Percentiles rank a stretch among this genome's conserved stretches.
These are phyloP conservation scores for Talaromyces atroroseus DNA, from an alignment of 2,329 filamentous ascomycete genomes.

Conservation along the genomic window DNA sequence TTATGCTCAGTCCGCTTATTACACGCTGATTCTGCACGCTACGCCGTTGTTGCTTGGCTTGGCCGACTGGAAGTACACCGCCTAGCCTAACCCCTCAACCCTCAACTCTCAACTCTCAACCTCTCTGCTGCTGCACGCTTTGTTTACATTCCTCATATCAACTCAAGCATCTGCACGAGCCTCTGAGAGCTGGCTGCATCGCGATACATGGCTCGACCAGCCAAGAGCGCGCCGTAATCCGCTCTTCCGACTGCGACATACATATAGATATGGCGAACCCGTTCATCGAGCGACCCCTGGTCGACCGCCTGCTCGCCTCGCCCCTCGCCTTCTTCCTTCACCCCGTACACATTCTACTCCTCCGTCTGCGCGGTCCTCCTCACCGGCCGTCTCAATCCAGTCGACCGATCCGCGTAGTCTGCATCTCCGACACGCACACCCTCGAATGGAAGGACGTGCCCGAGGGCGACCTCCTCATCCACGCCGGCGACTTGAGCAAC, in stretches of 20 bases:
- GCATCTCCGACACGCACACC: constrained; percentile 84
- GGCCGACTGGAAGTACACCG: too few relatives aligned
- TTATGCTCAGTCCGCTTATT: too few relatives aligned
- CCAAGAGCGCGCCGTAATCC: neutral
- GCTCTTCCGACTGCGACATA: neutral
- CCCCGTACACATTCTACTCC: constrained; percentile 59
- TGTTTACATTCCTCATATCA: too few relatives aligned
- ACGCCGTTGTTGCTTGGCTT: too few relatives aligned
- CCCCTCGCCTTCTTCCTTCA: constrained; percentile 61
- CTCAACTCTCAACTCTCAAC: too few relatives aligned
- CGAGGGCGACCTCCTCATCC: constrained; percentile 76
- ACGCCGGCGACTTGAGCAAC: constrained; percentile 80
- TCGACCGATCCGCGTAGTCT: constrained; percentile 67
- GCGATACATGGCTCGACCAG: neutral
- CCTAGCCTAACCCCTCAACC: too few relatives aligned
- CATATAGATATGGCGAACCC: constrained; percentile 31
- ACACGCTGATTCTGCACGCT: too few relatives aligned
- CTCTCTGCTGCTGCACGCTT: too few relatives aligned
- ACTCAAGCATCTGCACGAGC: too few relatives aligned
- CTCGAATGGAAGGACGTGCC: constrained; percentile 51
- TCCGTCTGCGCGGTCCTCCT: constrained; percentile 62
- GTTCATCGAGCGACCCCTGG: constrained; percentile 46
- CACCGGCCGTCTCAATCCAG: constrained; percentile 50
- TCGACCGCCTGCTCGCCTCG: constrained; percentile 62
- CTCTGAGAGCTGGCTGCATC: too few relatives aligned